Conservation (phyloP, 257 asterid species). For the Marsdenia floribunda region DNA sequence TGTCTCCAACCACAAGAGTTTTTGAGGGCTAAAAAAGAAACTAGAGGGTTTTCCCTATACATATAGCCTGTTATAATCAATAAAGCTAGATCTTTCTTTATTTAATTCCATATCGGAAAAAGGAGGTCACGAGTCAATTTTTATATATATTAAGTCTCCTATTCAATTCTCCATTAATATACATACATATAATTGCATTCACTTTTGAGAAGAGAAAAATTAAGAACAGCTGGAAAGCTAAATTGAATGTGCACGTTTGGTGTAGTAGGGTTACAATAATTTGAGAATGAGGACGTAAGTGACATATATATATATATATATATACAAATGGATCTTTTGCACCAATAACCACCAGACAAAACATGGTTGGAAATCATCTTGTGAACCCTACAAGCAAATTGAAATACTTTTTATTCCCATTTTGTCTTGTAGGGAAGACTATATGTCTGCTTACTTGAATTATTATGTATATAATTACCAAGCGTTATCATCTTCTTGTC, state of each 20-base stretch:
- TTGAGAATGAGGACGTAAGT: not conserved
- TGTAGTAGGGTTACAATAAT: slow-evolving; percentile 2
- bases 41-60: not conserved
- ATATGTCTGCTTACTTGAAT: not conserved
- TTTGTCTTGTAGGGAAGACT: not conserved
- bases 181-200: not conserved
- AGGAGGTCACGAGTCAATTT: not conserved
- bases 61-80: too few species aligned
- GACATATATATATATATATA: not conserved
- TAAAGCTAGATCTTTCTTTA: not conserved
- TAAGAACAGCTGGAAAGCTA: slow-evolving; percentile 6
- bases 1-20: not conserved
- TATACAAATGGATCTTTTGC: not conserved
- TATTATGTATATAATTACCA: not conserved
- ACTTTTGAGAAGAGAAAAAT: not conserved
- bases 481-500: not conserved
- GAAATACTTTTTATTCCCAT: not conserved
- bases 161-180: not conserved
- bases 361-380: not conserved
- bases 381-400: not conserved
- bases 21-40: not conserved
- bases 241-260: not conserved
- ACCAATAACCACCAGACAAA: not conserved
- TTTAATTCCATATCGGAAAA: not conserved
- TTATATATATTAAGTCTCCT: not conserved